These are phyloP conservation scores for Aquilaria yunnanensis DNA, from an alignment of 345 rosid species.

Conservation along the genomic window DNA sequence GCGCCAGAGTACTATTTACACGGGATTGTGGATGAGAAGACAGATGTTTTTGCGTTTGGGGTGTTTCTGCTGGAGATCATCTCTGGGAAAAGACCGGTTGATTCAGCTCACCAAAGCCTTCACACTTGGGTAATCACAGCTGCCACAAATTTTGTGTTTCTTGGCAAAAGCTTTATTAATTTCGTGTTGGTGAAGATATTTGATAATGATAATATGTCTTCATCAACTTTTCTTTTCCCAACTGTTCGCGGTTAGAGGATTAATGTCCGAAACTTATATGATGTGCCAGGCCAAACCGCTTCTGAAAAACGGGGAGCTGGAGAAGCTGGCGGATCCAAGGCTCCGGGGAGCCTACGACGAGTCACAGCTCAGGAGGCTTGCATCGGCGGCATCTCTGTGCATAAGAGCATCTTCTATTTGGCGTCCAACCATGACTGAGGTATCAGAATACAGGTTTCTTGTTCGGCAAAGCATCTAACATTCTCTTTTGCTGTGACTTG, in stretches of 20 bases:
- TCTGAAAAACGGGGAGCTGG: slow-evolving; percentile 53
- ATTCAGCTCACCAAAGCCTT: slow-evolving; percentile 83
- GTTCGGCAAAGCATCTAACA: too few species aligned
- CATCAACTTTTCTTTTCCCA: background rate
- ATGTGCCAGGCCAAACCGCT: slow-evolving; percentile 66
- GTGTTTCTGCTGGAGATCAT: slow-evolving; percentile 83
- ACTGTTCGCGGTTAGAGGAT: background rate
- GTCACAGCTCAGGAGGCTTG: slow-evolving; percentile 52
- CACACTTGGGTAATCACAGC: slow-evolving; percentile 70
- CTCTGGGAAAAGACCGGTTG: slow-evolving; percentile 87
- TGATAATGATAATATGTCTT: background rate
- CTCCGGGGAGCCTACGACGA: slow-evolving; percentile 56
- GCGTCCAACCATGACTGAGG: slow-evolving; percentile 95
- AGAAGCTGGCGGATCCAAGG: slow-evolving; percentile 70
- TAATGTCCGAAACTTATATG: too few species aligned
- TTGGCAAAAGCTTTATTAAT: background rate
- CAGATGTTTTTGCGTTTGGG: slow-evolving; percentile 94
- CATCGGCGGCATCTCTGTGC: slow-evolving; percentile 83
- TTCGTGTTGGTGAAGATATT: too few species aligned
- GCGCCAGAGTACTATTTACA: slow-evolving; percentile 97
- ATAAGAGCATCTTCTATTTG: slow-evolving; percentile 66
- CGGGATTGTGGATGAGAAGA: slow-evolving; percentile 98
- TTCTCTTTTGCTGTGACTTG: too few species aligned
- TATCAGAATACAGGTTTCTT: slow-evolving; percentile 12
- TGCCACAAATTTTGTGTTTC: background rate